phyloP scores from a whole-genome alignment of 164 flowering plant species.

The Aristolochia contorta region DNA sequence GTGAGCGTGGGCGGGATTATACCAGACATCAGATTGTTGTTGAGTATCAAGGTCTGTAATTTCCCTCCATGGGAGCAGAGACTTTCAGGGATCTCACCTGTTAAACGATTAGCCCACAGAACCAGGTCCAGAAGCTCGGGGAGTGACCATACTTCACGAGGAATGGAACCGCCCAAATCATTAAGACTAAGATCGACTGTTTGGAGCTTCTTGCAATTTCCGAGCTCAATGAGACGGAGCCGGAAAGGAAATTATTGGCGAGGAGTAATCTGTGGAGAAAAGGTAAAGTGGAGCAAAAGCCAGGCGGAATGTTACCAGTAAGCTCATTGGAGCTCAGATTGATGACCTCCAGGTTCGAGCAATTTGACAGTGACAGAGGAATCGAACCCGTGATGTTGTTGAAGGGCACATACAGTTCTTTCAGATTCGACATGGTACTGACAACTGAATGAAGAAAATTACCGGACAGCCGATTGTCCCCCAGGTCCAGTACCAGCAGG shows the following conservation, averaged over 20 bases:
- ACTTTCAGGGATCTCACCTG: conserved; percentile 60
- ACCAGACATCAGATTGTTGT: conserved; percentile 66
- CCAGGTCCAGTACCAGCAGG: conserved; percentile 40
- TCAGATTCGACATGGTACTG: conserved; percentile 36
- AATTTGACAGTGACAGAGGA: conserved; percentile 43
- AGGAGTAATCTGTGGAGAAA: conserved; percentile 38
- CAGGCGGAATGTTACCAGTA: conserved; percentile 45
- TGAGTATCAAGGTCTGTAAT: conserved; percentile 64
- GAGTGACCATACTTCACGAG: conserved; percentile 47
- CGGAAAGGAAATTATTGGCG: conserved; percentile 47
- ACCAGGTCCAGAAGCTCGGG: conserved; percentile 60
- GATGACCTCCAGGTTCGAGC: conserved; percentile 43
- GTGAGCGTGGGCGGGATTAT: conserved; percentile 46
- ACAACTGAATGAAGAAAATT: conserved; percentile 41
- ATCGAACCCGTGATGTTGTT: conserved; percentile 59
- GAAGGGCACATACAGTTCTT: conserved; percentile 38
- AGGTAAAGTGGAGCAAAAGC: conserved; percentile 38
- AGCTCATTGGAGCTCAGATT: conserved; percentile 70
- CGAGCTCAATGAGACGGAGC: conserved; percentile 48
- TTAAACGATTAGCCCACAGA: conserved; percentile 72
- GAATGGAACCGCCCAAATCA: conserved; percentile 44
- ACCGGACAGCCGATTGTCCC: conserved; percentile 54
- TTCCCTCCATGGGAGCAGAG: conserved; percentile 53
- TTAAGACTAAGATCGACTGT: conserved; percentile 77
- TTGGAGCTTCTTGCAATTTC: conserved; percentile 44